A percentile compares a stretch with the other conserved stretches of the same genome.
These are phyloP conservation scores for Andrographis paniculata DNA, from an alignment of 305 asterid genomes.

Conservation along the genomic window DNA sequence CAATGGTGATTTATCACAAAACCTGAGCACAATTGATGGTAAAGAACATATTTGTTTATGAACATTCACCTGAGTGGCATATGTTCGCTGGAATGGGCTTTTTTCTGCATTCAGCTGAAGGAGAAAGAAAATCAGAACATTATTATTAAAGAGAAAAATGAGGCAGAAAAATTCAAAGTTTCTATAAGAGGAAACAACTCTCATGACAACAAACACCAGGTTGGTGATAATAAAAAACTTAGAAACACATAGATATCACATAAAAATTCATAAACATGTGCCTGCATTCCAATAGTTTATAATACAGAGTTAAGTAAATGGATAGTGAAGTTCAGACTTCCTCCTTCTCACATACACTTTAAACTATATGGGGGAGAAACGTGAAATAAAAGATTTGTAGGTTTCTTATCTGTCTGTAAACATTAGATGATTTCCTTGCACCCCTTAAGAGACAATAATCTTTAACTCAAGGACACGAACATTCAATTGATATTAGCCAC, in stretches of 20 bases:
- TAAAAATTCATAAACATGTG: neutral
- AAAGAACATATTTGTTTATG: neutral
- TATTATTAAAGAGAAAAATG: conserved; percentile 3
- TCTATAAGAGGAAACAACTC: neutral
- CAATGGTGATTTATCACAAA: neutral
- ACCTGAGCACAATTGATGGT: neutral
- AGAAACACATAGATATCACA: neutral
- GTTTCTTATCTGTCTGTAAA: conserved; percentile 3
- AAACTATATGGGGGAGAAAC: neutral
- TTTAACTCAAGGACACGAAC: neutral
- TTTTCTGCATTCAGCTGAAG: conserved; percentile 52
- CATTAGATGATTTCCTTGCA: neutral
- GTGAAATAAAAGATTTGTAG: neutral
- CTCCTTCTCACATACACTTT: neutral
- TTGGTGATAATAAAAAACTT: neutral
- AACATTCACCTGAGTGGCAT: conserved; percentile 36
- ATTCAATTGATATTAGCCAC: neutral
- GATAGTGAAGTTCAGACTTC: neutral
- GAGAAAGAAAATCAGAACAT: conserved; percentile 10
- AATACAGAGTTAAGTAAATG: neutral
- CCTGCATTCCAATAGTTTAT: neutral
- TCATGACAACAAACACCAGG: conserved; percentile 2
- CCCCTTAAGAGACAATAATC: conserved; percentile 2
- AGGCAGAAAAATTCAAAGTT: neutral
- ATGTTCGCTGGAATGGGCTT: conserved; percentile 57